A percentile compares a stretch with the other conserved stretches of the same genome.
Evolutionary conservation across 371 early-diverging fungal genomes (phyloP).

Genomic region (Zychaea mexicana): DNA sequence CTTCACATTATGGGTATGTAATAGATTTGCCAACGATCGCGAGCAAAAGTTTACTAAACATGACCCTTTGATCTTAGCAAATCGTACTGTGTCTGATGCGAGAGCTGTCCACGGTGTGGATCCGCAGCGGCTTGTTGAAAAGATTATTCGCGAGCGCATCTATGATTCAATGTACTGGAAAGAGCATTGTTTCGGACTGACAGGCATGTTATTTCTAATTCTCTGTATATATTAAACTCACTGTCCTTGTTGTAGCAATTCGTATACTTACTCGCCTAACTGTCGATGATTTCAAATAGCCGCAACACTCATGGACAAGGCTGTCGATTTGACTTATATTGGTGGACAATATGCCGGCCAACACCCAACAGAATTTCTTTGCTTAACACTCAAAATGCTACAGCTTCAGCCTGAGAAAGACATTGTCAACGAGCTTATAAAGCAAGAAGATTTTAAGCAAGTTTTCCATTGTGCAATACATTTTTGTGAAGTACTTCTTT

Average conservation of each 20-base stretch:
- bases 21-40: no score
- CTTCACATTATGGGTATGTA: no score
- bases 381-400: constrained; percentile 84
- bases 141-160: constrained; percentile 89
- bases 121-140: constrained; percentile 93
- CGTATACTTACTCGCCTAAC: no score
- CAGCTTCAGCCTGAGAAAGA: constrained; percentile 89
- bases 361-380: constrained; percentile 90
- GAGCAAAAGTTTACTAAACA: not conserved
- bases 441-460: constrained; percentile 79
- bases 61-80: constrained; percentile 51
- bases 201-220: no score
- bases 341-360: constrained; percentile 89
- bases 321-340: constrained; percentile 74
- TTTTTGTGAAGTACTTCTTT: not conserved
- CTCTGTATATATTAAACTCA: no score
- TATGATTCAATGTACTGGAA: constrained; percentile 96
- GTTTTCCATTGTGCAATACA: not conserved
- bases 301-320: constrained; percentile 89
- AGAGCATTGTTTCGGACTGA: constrained; percentile 92
- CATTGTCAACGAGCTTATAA: constrained; percentile 80
- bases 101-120: constrained; percentile 81
- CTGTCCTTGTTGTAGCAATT: no score
- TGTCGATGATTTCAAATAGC: no score
- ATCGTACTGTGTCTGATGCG: constrained; percentile 72